Percentiles rank a stretch among this genome's conserved stretches.
These are phyloP conservation scores for Neurospora africana DNA, from an alignment of 495 filamentous ascomycete species.

Conservation along the genomic window DNA sequence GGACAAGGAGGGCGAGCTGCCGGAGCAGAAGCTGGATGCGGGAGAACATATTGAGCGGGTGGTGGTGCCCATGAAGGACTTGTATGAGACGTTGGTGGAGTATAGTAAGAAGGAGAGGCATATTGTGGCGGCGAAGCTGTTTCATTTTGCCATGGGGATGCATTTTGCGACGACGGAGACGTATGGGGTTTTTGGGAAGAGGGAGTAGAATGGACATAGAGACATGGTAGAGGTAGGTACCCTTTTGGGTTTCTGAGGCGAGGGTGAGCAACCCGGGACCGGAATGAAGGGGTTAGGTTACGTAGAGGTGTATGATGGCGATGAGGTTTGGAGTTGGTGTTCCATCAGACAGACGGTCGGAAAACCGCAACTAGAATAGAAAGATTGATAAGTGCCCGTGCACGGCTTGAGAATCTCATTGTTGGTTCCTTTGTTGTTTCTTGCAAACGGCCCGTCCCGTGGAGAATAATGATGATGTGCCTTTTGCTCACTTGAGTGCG, in stretches of 20 bases:
- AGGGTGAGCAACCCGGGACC: too few species aligned
- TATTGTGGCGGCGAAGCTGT: conserved; percentile 33
- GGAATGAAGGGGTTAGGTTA: too few species aligned
- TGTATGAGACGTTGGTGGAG: conserved; percentile 39
- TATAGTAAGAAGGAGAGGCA: conserved; percentile 28
- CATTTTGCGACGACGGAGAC: conserved; percentile 28
- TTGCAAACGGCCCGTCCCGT: neutral
- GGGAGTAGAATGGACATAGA: too few species aligned
- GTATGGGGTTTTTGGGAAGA: conserved; percentile 17
- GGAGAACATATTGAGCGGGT: conserved; percentile 79
- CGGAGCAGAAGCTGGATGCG: conserved; percentile 64
- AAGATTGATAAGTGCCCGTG: neutral
- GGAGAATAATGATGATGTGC: neutral
- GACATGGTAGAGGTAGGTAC: neutral
- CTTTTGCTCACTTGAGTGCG: neutral
- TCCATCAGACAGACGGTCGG: neutral
- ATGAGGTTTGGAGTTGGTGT: neutral
- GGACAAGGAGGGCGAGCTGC: conserved; percentile 20
- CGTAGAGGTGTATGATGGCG: neutral
- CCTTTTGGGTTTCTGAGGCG: too few species aligned
- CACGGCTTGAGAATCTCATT: neutral
- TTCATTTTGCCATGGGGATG: conserved; percentile 36
- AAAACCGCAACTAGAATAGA: neutral
- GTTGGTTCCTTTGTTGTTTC: neutral
- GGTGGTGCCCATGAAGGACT: conserved; percentile 51